These are phyloP conservation scores for Dacryopinax primogenitus DNA, from an alignment of 768 basidiomycete genomes.

Conservation along the genomic window DNA sequence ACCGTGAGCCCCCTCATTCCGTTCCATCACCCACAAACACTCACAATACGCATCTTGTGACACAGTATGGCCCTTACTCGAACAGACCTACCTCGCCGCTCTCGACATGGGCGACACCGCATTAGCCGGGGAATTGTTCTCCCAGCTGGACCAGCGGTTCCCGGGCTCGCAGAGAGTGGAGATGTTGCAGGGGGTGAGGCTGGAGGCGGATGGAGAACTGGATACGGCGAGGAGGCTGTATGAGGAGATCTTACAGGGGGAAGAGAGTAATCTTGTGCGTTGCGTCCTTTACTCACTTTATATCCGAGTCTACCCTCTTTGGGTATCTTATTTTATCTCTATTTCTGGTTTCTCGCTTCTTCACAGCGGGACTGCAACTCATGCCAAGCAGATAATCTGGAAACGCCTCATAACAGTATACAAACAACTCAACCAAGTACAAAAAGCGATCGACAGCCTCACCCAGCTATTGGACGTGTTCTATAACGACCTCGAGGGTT, in stretches of 20 bases:
- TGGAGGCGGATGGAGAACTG: slow-evolving; percentile 53
- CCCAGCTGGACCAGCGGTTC: slow-evolving; percentile 51
- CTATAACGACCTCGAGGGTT: slow-evolving; percentile 77
- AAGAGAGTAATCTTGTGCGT: slow-evolving; percentile 61
- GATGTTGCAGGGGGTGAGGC: slow-evolving; percentile 60
- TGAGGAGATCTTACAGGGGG: slow-evolving; percentile 43
- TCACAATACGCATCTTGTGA: too few species aligned
- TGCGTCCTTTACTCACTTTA: too few species aligned
- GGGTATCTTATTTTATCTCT: too few species aligned
- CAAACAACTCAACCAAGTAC: slow-evolving; percentile 45
- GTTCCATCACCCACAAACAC: background rate
- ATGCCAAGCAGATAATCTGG: slow-evolving; percentile 44
- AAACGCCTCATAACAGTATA: slow-evolving; percentile 71
- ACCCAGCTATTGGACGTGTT: slow-evolving; percentile 68
- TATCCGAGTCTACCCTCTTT: too few species aligned
- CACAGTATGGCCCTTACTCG: slow-evolving; percentile 66
- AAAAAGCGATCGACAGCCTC: slow-evolving; percentile 59
- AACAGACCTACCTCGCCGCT: slow-evolving; percentile 66
- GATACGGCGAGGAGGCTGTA: slow-evolving; percentile 52
- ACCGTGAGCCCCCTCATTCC: slow-evolving; percentile 32
- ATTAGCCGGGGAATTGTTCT: slow-evolving; percentile 60
- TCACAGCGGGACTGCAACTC: slow-evolving; percentile 2
- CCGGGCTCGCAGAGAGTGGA: slow-evolving; percentile 69
- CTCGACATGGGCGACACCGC: slow-evolving; percentile 61
- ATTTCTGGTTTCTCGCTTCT: too few species aligned